Evolutionary conservation across 2,329 filamentous ascomycete species (phyloP).

Genomic region (Sporothrix brasiliensis): DNA sequence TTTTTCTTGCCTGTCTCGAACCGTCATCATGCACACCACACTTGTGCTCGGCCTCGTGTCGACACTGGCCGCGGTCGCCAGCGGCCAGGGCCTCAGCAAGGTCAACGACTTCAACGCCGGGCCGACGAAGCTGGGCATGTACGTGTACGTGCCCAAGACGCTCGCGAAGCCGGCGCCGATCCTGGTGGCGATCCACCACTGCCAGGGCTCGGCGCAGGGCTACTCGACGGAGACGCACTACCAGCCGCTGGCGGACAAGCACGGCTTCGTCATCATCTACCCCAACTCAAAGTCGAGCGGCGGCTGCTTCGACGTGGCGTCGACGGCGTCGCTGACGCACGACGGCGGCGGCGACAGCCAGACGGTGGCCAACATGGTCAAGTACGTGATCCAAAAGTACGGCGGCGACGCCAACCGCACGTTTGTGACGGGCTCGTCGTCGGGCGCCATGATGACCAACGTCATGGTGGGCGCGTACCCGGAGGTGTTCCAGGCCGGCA

Average conservation of each 20-base stretch:
- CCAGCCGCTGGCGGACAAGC: conserved; percentile 54
- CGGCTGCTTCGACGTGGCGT: conserved; percentile 64
- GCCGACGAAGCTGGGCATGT: conserved; percentile 45
- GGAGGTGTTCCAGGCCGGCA: conserved; percentile 56
- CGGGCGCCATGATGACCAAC: conserved; percentile 59
- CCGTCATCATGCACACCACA: conserved; percentile 14
- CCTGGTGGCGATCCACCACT: conserved; percentile 59
- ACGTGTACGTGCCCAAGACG: conserved; percentile 42
- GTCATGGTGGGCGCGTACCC: conserved; percentile 59
- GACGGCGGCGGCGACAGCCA: conserved; percentile 56
- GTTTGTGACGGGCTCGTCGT: conserved; percentile 54
- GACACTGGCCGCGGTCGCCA: conserved; percentile 39
- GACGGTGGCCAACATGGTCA: conserved; percentile 59
- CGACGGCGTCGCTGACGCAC: conserved; percentile 52
- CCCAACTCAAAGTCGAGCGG: conserved; percentile 48
- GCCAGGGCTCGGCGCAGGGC: conserved; percentile 55
- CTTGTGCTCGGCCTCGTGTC: conserved; percentile 24
- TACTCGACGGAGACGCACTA: conserved; percentile 58
- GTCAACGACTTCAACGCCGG: conserved; percentile 42
- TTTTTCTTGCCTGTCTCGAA: background rate
- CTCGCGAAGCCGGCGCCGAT: conserved; percentile 46
- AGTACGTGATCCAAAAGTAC: conserved; percentile 43
- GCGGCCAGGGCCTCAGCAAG: conserved; percentile 39
- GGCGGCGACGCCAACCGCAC: conserved; percentile 44
- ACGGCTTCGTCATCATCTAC: conserved; percentile 59